Percentiles rank a stretch among this genome's conserved stretches.
Evolutionary conservation across 1,284 basidiomycete genomes (phyloP).

Genomic region (Papiliotrema flavescens): DNA sequence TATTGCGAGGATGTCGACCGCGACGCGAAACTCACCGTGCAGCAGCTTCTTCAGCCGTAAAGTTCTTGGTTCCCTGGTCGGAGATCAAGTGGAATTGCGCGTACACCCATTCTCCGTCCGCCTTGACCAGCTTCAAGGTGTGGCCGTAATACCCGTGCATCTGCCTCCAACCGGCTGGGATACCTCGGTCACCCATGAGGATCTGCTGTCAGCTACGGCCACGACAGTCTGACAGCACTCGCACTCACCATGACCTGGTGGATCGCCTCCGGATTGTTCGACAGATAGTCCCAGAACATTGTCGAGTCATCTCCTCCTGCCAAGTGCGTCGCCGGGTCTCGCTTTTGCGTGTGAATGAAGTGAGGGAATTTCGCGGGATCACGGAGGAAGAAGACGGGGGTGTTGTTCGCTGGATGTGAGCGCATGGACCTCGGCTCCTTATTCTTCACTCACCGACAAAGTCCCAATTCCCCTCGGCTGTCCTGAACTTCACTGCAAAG

Average conservation of each 20-base stretch:
- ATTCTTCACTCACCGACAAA: constrained; percentile 55
- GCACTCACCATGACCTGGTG: constrained; percentile 71
- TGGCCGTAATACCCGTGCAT: constrained; percentile 91
- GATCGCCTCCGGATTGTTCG: constrained; percentile 85
- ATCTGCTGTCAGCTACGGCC: constrained; percentile 7
- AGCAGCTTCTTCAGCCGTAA: constrained; percentile 47
- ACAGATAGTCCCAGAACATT: constrained; percentile 73
- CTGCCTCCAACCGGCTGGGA: constrained; percentile 71
- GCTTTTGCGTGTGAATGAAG: constrained; percentile 94
- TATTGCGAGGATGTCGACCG: not conserved
- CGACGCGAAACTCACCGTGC: constrained; percentile 16
- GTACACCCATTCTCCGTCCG: constrained; percentile 75
- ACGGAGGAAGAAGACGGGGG: constrained; percentile 79
- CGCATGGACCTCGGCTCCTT: not conserved
- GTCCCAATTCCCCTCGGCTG: constrained; percentile 84
- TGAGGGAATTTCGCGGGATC: constrained; percentile 59
- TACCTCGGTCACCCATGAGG: constrained; percentile 69
- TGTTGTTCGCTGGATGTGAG: constrained; percentile 66
- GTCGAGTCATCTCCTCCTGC: constrained; percentile 44
- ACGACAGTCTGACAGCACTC: constrained; percentile 58
- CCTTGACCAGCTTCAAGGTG: constrained; percentile 84
- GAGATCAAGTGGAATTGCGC: constrained; percentile 73
- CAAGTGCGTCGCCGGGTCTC: constrained; percentile 53
- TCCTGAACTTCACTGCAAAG: constrained; percentile 85
- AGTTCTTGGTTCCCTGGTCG: constrained; percentile 69